Evolutionary conservation across 2,329 filamentous ascomycete species (phyloP), one percentile per base, ranked within the genome.

Genomic region (Cordyceps fumosorosea): DNA sequence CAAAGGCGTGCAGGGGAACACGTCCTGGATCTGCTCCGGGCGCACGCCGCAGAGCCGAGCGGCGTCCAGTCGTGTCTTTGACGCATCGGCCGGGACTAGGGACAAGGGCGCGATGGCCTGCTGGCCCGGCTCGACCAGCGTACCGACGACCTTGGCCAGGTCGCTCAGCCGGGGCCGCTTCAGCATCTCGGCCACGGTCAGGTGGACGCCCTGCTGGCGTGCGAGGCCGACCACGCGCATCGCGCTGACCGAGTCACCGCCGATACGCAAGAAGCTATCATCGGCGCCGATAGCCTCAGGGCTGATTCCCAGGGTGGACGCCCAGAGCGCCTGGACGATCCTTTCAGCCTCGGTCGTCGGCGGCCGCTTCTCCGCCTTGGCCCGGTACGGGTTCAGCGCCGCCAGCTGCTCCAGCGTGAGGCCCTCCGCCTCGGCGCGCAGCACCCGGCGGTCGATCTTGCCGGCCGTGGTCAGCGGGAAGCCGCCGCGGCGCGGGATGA

Each of bases 151-250:
- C 3, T 65, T 62, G 0, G 80, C 79, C 78, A 82, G 79, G 5
- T 76, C 74, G 2, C 72, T 71, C 2, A 82, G 72, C 3, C 74
- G 70, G 0, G 80, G 78, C 29, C 76, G 71, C 34, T 72, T 73
- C 63, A 82, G 81, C 57, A 80, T 74, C 47, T 73, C 75, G 0
- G 76, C 76, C 0, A 82, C 79, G 0, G 76, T 78, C 32, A 82
- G 67, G 0, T 71, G 65, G n/a, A 80, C 68, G 4, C 73, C 74
- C 24, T 68, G 67, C 3, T 70, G 72, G 34, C 77, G 73, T 1
- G 78, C 76, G 10, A 73, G 69, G 0, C 78, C 74, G 0, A 80
- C 78, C 0, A 82, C 71, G 64, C 74, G 77, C 80, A 82, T 82
- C 1, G 80, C 80, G 3, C 74, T 73, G 4, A 82, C 72, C 0